Evolutionary conservation across 2,329 filamentous ascomycete species (phyloP), one percentile per base, ranked within the genome.

Genomic region (Cladosporium sp.): DNA sequence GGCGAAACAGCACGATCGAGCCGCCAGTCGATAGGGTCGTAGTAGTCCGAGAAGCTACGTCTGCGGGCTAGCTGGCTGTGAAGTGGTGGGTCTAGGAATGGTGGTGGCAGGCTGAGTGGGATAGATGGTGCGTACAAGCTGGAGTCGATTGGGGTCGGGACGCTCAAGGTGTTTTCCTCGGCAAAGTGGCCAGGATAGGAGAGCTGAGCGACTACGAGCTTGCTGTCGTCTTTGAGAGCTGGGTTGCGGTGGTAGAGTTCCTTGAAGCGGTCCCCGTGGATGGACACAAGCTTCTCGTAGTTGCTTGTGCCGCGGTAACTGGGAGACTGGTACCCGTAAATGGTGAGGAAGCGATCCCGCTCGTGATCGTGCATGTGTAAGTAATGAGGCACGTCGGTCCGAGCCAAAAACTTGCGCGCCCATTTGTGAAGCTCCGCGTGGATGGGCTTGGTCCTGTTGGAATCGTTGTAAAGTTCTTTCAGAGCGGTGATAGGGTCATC

Each of bases 401-500:
- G 43, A 5, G 42, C 45, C 15, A 69, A 52, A 56, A 69, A 69
- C 7, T 58, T 51, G 25, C 67, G 57, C 1, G 64, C 65, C 66
- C 66, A 69, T 22, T 58, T 58, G 47, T 67, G 66, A n/a, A 69
- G 59, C 17, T 68, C 67, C 12, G 65, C 61, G 28, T 64, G 60
- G 14, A 67, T 60, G 3, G 64, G n/a, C 51, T 60, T 58, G 39
- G 54, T 47, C 4, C 56, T 57, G 15, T 61, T 62, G 19, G 59
- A 60, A 6, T 59, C 54, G 34, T 66, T 61, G 61, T 77, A 77
- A 20, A 77, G 65, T 22, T 68, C 69, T 30, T 63, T 59, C n/a
- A 77, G 69, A 0, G 72, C 59, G 6, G 51, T 59, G 25, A 77
- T 65, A 11, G 74, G 74, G 50, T 76, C 70, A 55, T 76, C 73